Evolutionary conservation across 2,329 filamentous ascomycete species (phyloP), one percentile per base, ranked within the genome.

Genomic region (Geoglossum cookeanum): DNA sequence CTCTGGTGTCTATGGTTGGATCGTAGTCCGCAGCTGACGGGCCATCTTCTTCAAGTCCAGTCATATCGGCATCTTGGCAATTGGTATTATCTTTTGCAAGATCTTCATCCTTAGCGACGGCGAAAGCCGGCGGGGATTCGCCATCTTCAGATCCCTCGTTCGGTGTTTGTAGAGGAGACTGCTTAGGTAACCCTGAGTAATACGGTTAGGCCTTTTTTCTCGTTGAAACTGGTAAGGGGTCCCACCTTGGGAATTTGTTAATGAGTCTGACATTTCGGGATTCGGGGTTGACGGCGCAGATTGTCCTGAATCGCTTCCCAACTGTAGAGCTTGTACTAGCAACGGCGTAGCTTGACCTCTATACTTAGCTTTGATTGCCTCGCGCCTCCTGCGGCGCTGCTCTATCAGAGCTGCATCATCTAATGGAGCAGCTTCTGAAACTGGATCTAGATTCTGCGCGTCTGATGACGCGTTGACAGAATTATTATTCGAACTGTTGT

Each of bases 1-100:
- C 87, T 67, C 84, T 77, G 85, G 91, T 92, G 66, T 96, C 90
- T 62, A 83, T 75, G 1, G 83, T 92, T 1, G 90, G 90, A 65
- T 95, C 87, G 67, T 95, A 95, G 68, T 95, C 87, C 59, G 88
- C 89, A 51, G 90, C 90, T n/a, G 89, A 95, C 4, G 87, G 85
- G 5, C 84, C 87, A 64, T 92, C 84, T 56, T 78, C 77, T 51
- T 80, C 78, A 63, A 57, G 52, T 59, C 61, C 63, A 33, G 55
- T 59, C 27, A 65, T 64, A 30, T 59, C 64, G 60, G 49, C 63
- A 60, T 29, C 60, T 47, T 63, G 64, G 27, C 59, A 63, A 60
- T 73, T 69, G 39, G 71, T 74, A 63, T 80, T 76, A 4, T 67
- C 73, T 65, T 87, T 85, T 68, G 81, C 79, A 61, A 87, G 75